Evolutionary conservation across 805 yeast genomes (phyloP), one percentile per base, ranked within the genome.

Genomic region (Debaryomyces castellii): DNA sequence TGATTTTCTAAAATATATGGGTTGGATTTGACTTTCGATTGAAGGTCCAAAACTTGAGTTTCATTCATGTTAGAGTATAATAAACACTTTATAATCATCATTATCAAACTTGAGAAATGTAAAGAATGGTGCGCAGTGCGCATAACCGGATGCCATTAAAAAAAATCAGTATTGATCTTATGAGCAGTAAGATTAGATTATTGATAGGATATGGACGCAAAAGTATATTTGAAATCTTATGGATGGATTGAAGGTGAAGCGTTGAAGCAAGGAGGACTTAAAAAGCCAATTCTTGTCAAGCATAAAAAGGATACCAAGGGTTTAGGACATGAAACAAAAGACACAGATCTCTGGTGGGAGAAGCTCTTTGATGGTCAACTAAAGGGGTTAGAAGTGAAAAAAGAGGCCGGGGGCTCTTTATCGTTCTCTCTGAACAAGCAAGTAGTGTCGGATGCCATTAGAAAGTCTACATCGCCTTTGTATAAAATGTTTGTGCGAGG

Each of bases 211-310:
- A 90, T 91, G 96, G 82, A 94, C 63, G 82, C 96, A 33, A 77
- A 76, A 43, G 77, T 67, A 44, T 94, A 92, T 61, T 67, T 92
- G 51, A 71, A 77, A 58, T 80, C 87, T 1, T 89, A 78, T 57
- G 98, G 98, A 16, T 92, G 99, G 99, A 74, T 74, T 45, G 92
- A 89, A 53, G 99, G 99, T 1, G 88, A 89, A 53, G 95, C 96
- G 0, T 69, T 92, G 28, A 81, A 76, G 50, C 64, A 76, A 38
- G 97, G 96, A 3, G 95, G 97, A 0, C 64, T 92, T 43, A 82
- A 77, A 55, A 88, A 82, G 54, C 98, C 99, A 0, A 82, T 92
- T 35, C 66, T 92, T 50, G 97, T 94, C 45, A 86, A 85, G 53
- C 97, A 92, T 59, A 90, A 94, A 66, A 84, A 82, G 54, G 97